Base-by-base conservation (phyloP, 768 basidiomycete species). In the Trametes maxima region DNA sequence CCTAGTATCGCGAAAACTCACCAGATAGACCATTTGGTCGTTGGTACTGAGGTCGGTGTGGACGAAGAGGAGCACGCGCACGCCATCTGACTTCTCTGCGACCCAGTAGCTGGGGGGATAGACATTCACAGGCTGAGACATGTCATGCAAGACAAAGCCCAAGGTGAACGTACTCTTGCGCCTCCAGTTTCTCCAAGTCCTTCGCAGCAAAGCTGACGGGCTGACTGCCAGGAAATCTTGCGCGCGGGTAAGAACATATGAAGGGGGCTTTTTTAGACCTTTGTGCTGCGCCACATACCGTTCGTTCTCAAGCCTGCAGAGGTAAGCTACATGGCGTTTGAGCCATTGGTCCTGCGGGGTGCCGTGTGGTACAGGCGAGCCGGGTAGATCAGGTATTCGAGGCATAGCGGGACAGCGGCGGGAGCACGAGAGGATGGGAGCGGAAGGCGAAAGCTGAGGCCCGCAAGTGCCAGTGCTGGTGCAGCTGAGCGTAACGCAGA, bases 41-140 rank as follows among this genome's bases (percentile, higher is more conserved):
- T 78, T 77, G 54, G 81, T 67, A 36, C 74, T 66, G 49, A 75
- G 68, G 78, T 89, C 80, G 52, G 88, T 82, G 72, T 82, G 78
- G 51, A 98, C 82, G 60, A 96, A 77, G 53, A 98, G 84, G 28
- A 99, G 79, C 42, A 98, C 92, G 37, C 97, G 86, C 53, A 99
- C 73, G 13, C 97, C 97, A 71, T 98, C 97, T 13, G 94, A 96
- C 79, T 98, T 98, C 79, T 99, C 97, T 77, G 95, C 97, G 44
- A 99, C 97, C 96, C 96, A 99, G 75, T 91, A 99, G 72, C 95
- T 98, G 71, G 48, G 25, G 11, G 51, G 12, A 17, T 25, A 47
- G 40, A 22, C 37, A 24, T 24, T 35, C 49, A 37, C 22, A 46
- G 37, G 19, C 19, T 24, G 17, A 40, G 36, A 22, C 2, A 62